A percentile compares a stretch with the other conserved stretches of the same genome.
Evolutionary conservation across 176 grass and related monocot genomes (phyloP).

Genomic region (Oryza brachyantha): DNA sequence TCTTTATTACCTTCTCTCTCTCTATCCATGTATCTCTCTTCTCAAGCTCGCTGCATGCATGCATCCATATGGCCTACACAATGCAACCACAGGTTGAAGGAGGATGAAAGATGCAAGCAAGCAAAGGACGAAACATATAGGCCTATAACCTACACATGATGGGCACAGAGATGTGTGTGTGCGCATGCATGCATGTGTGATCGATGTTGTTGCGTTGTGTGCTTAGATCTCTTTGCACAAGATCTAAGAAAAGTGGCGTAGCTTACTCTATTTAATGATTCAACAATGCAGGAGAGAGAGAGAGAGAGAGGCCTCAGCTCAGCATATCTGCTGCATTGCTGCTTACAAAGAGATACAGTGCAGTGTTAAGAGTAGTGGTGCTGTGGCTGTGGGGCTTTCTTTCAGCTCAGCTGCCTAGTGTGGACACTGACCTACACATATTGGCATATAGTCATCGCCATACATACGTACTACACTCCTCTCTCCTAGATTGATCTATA

Average conservation of each 20-base stretch:
- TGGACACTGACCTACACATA: constrained; percentile 22
- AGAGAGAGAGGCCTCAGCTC: background rate
- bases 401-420: constrained; percentile 1
- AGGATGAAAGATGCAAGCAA: constrained; percentile 28
- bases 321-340: constrained; percentile 38
- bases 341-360: constrained; percentile 36
- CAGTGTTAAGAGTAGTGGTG: constrained; percentile 45
- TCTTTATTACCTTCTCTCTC: constrained; percentile 47
- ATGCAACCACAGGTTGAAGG: constrained; percentile 34
- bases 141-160: constrained; percentile 32
- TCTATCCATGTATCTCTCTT: background rate
- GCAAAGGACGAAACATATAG: constrained; percentile 47
- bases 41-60: background rate
- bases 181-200: constrained; percentile 41
- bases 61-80: constrained; percentile 42
- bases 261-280: constrained; percentile 43
- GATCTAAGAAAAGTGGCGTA: constrained; percentile 28
- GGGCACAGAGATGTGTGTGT: constrained; percentile 15
- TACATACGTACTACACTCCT: constrained; percentile 4
- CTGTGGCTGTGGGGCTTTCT: constrained; percentile 33
- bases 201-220: constrained; percentile 19
- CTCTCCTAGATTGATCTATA: background rate
- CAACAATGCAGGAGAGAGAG: constrained; percentile 19
- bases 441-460: background rate
- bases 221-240: constrained; percentile 15